Conservation (phyloP, 2,329 filamentous ascomycete genomes). For the Monilinia laxa region DNA sequence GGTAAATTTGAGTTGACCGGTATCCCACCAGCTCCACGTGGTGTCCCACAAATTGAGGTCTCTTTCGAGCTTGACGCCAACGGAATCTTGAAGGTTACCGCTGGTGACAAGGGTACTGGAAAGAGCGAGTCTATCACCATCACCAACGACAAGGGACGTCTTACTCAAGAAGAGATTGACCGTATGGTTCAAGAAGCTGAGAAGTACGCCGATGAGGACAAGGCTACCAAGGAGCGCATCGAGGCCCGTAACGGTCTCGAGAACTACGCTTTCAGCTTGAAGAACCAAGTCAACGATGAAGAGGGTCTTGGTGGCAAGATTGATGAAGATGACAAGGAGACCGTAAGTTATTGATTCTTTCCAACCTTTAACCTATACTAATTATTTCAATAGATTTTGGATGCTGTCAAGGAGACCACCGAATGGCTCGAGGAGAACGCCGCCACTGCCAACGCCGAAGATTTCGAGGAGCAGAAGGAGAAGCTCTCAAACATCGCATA, state of each 20-base stretch:
- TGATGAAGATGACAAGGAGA: slow-evolving; percentile 97
- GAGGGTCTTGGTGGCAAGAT: slow-evolving; percentile 98
- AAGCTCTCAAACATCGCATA: slow-evolving; percentile 96
- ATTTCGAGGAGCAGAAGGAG: slow-evolving; percentile 99
- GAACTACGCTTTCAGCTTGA: slow-evolving; percentile 98
- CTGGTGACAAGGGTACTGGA: slow-evolving; percentile 96
- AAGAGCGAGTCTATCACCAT: slow-evolving; percentile 98
- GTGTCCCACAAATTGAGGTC: slow-evolving; percentile 97
- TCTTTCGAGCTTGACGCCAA: slow-evolving; percentile 98
- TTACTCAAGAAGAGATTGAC: slow-evolving; percentile 95
- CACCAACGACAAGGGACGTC: slow-evolving; percentile 98
- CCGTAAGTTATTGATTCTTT: slow-evolving; percentile 54
- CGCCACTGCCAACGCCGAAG: slow-evolving; percentile 79
- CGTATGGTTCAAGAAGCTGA: slow-evolving; percentile 98
- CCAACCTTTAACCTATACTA: slow-evolving; percentile 24
- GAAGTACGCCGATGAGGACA: slow-evolving; percentile 99
- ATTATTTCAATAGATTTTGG: slow-evolving; percentile 66
- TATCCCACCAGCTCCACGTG: slow-evolving; percentile 91
- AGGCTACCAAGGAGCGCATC: slow-evolving; percentile 94
- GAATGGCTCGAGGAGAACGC: slow-evolving; percentile 98
- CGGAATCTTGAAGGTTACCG: slow-evolving; percentile 95
- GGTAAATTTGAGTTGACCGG: slow-evolving; percentile 98
- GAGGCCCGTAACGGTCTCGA: slow-evolving; percentile 95
- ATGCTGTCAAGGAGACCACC: slow-evolving; percentile 93
- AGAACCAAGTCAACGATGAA: slow-evolving; percentile 98